phyloP scores from a whole-genome alignment of 2,329 filamentous ascomycete species.

The Cercospora beticola region DNA sequence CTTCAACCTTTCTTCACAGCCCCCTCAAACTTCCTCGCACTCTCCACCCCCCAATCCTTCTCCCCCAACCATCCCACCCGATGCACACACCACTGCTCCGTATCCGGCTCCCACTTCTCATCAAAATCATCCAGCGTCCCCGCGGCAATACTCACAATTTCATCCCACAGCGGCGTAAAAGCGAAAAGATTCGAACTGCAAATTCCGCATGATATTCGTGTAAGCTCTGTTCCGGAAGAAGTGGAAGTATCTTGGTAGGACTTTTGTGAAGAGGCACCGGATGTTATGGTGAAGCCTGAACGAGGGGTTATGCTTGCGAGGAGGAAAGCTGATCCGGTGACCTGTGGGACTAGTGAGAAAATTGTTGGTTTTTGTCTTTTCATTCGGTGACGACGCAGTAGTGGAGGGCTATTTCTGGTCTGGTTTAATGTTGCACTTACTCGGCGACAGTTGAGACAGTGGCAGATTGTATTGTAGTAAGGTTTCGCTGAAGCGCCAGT shows the following conservation, averaged over 20 bases:
- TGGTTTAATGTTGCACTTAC: not conserved
- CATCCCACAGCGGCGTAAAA: slow-evolving; percentile 23
- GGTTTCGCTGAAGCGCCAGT: slow-evolving; percentile 41
- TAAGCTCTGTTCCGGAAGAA: slow-evolving; percentile 45
- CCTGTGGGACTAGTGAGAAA: not conserved
- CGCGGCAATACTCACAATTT: slow-evolving; percentile 28
- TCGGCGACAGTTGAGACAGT: slow-evolving; percentile 52
- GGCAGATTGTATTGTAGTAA: slow-evolving; percentile 46
- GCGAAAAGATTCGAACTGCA: slow-evolving; percentile 39
- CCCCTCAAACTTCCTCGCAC: slow-evolving; percentile 14
- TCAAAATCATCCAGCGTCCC: slow-evolving; percentile 31
- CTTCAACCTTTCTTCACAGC: slow-evolving; percentile 11
- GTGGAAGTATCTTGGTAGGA: slow-evolving; percentile 45
- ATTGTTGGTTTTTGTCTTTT: not conserved
- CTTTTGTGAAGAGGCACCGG: slow-evolving; percentile 44
- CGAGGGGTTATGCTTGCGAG: slow-evolving; percentile 7
- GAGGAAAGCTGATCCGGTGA: slow-evolving; percentile 29
- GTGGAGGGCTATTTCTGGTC: too few relatives aligned
- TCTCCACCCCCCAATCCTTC: slow-evolving; percentile 20
- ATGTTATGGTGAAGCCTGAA: slow-evolving; percentile 43
- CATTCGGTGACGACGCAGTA: too few relatives aligned
- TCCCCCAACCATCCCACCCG: slow-evolving; percentile 21
- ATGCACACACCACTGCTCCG: slow-evolving; percentile 30
- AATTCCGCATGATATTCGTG: slow-evolving; percentile 45
- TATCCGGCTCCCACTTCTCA: slow-evolving; percentile 26